Conservation (phyloP, 805 yeast species). For the Jamesozyma jinghongensis region DNA sequence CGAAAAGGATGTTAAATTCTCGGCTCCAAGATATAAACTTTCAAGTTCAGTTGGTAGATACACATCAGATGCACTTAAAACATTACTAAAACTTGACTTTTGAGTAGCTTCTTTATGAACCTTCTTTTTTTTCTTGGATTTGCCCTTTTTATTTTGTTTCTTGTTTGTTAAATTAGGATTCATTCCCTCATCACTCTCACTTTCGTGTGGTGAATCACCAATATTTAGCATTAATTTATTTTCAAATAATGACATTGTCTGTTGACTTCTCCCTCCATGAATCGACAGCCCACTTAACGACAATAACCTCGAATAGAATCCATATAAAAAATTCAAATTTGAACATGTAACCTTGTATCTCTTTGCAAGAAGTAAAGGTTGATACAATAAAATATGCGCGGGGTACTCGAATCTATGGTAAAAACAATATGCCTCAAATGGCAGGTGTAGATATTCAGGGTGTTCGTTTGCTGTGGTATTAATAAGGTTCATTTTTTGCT, state of each 20-base stretch:
- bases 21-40: constrained; percentile 8
- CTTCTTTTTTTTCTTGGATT: neutral
- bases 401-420: constrained; percentile 29
- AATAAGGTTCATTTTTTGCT: constrained; percentile 18
- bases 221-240: constrained; percentile 5
- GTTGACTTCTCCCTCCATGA: constrained; percentile 19
- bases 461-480: constrained; percentile 23
- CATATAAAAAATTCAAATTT: constrained; percentile 24
- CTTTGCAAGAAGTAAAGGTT: constrained; percentile 22
- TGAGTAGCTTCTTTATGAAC: neutral
- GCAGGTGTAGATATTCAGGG: constrained; percentile 27
- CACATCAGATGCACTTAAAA: neutral
- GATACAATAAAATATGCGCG: constrained; percentile 24
- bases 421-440: constrained; percentile 31
- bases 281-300: constrained; percentile 24
- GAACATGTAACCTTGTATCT: constrained; percentile 15
- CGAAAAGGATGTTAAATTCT: constrained; percentile 2
- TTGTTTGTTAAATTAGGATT: constrained; percentile 1
- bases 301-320: constrained; percentile 24
- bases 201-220: neutral
- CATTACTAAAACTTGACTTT: neutral
- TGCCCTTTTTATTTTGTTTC: constrained; percentile 2
- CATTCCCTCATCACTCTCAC: neutral
- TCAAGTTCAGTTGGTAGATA: constrained; percentile 5
- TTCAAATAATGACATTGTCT: constrained; percentile 2